These are phyloP conservation scores for Prosopis cineraria DNA, from an alignment of 306 rosid species.

Conservation along the genomic window DNA sequence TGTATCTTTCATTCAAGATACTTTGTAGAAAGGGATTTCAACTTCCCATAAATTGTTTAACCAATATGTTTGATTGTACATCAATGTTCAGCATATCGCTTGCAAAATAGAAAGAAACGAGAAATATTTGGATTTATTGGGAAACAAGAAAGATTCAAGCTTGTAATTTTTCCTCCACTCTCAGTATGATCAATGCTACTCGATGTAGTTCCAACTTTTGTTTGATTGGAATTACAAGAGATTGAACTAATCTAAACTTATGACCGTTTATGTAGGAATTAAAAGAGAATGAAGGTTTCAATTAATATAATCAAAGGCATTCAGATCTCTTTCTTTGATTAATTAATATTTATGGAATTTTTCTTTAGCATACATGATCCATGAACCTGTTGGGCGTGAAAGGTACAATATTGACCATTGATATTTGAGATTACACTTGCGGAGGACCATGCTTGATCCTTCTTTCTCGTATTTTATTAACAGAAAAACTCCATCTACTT, in stretches of 20 bases:
- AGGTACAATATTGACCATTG: neutral
- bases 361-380: neutral
- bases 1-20: neutral
- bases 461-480: neutral
- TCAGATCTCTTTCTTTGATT: conserved; percentile 24
- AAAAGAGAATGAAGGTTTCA: conserved; percentile 10
- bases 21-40: neutral
- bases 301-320: conserved; percentile 15
- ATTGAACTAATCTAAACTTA: neutral
- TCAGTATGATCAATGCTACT: neutral
- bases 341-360: neutral
- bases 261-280: neutral
- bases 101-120: neutral
- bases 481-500: neutral
- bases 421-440: neutral
- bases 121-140: neutral
- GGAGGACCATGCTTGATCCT: neutral
- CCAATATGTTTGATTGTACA: neutral
- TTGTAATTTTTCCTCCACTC: neutral
- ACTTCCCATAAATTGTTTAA: no score
- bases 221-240: conserved; percentile 10
- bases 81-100: neutral
- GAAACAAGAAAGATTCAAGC: neutral
- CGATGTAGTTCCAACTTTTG: neutral
- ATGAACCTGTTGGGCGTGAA: conserved; percentile 1